Percentiles rank a stretch among this genome's conserved stretches.
Conservation (phyloP, 495 filamentous ascomycete genomes). For the Trichoderma orchidacearum region DNA sequence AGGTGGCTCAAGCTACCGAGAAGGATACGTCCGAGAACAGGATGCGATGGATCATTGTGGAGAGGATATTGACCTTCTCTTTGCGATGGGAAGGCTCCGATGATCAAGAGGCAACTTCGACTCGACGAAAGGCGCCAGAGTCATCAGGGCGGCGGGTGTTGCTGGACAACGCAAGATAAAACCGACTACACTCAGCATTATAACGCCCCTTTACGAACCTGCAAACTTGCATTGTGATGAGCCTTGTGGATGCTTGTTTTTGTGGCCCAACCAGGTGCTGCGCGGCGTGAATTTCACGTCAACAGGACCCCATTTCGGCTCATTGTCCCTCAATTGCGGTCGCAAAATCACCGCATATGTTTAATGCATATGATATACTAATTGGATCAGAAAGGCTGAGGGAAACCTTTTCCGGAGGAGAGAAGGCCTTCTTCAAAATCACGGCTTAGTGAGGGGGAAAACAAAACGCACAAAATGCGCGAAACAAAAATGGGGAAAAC, state of each 20-base stretch:
- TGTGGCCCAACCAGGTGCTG: neutral
- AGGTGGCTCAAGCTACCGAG: neutral
- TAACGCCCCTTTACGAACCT: neutral
- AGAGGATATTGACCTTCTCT: constrained; percentile 2
- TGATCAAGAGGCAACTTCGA: neutral
- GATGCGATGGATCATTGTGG: constrained; percentile 2
- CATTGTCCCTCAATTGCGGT: neutral
- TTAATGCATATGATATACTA: neutral
- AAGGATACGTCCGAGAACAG: neutral
- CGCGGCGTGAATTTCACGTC: neutral
- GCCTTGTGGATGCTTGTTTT: neutral
- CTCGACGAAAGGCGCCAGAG: neutral
- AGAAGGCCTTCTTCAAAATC: too few species aligned
- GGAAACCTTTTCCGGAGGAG: too few species aligned
- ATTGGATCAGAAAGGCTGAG: too few species aligned
- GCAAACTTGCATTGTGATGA: neutral
- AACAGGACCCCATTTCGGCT: neutral
- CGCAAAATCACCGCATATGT: neutral
- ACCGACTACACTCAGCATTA: neutral
- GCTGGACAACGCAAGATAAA: neutral
- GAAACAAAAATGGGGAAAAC: too few species aligned
- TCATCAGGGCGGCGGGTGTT: neutral
- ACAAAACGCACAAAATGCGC: too few species aligned
- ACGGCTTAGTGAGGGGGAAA: too few species aligned
- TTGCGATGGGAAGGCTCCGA: neutral